These are phyloP conservation scores for Neurospora sp. DNA, from an alignment of 495 filamentous ascomycete species.

Conservation along the genomic window DNA sequence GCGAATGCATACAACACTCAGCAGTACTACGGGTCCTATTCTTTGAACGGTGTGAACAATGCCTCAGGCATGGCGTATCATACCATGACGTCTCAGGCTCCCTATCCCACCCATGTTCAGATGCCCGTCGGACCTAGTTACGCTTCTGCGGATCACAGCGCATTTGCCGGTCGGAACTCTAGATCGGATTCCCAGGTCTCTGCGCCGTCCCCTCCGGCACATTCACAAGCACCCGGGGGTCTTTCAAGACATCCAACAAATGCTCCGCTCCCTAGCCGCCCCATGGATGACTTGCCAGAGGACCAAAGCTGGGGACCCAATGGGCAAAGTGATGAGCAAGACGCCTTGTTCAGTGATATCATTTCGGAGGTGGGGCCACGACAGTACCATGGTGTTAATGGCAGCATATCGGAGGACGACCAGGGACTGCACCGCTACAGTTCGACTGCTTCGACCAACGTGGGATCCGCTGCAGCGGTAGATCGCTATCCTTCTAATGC, in stretches of 20 bases:
- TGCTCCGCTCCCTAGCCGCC: constrained; percentile 43
- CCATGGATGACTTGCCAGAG: constrained; percentile 33
- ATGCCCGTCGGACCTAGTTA: constrained; percentile 39
- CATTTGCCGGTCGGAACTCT: constrained; percentile 29
- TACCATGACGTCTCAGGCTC: constrained; percentile 26
- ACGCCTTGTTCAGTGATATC: constrained; percentile 45
- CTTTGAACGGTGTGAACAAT: constrained; percentile 21
- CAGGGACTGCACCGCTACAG: constrained; percentile 37
- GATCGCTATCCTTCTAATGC: constrained; percentile 39
- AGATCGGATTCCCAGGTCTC: constrained; percentile 35
- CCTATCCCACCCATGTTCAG: constrained; percentile 35
- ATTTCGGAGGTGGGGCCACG: constrained; percentile 36
- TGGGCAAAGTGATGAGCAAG: constrained; percentile 29
- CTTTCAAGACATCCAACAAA: constrained; percentile 45
- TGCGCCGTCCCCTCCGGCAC: constrained; percentile 29
- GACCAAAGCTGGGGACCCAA: constrained; percentile 28
- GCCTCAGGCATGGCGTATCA: constrained; percentile 20
- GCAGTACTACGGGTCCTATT: constrained; percentile 19
- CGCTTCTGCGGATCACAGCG: constrained; percentile 30
- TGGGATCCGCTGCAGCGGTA: constrained; percentile 16
- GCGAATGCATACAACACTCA: constrained; percentile 9
- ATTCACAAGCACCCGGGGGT: constrained; percentile 20
- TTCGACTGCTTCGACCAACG: constrained; percentile 38
- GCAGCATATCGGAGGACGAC: constrained; percentile 31
- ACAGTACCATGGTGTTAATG: constrained; percentile 22